Conservation (phyloP, 495 filamentous ascomycete genomes). For the Penicillium cinerascens region DNA sequence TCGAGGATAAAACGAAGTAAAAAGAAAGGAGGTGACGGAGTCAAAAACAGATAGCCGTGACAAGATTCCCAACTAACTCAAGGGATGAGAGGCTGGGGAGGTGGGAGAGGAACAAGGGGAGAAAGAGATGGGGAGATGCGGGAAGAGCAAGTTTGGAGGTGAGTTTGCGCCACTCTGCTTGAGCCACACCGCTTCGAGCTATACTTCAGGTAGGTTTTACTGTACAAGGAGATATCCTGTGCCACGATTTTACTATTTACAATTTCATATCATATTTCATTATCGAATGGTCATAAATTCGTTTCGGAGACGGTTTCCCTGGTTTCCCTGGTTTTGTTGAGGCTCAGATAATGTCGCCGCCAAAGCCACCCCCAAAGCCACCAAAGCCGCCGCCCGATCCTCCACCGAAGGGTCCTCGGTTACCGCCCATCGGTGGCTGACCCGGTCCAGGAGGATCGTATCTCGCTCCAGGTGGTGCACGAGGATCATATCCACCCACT, state of each 20-base stretch:
- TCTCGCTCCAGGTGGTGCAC: slow-evolving; percentile 54
- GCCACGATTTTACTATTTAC: not conserved
- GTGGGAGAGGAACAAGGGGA: slow-evolving; percentile 15
- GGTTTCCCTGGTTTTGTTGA: too few relatives aligned
- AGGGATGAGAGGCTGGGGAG: slow-evolving; percentile 20
- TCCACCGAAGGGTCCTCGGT: slow-evolving; percentile 36
- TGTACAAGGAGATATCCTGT: not conserved
- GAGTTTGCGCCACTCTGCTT: slow-evolving; percentile 23
- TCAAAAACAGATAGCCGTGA: slow-evolving; percentile 5
- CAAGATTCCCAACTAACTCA: slow-evolving; percentile 18
- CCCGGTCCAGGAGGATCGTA: slow-evolving; percentile 87
- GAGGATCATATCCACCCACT: slow-evolving; percentile 40
- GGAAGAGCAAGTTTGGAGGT: slow-evolving; percentile 31
- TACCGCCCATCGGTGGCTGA: slow-evolving; percentile 47
- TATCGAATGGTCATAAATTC: not conserved
- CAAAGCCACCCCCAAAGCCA: slow-evolving; percentile 55
- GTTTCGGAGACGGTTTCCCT: not conserved
- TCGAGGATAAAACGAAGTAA: slow-evolving; percentile 1
- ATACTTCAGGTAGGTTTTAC: too few relatives aligned
- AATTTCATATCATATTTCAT: not conserved
- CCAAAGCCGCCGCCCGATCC: slow-evolving; percentile 46
- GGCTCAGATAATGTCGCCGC: slow-evolving; percentile 64
- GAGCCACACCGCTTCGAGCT: slow-evolving; percentile 25
- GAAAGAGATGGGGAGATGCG: slow-evolving; percentile 25
- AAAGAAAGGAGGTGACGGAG: slow-evolving; percentile 7